phyloP scores from a whole-genome alignment of 805 yeast genomes.

The Vanderwaltozyma yarrowii region DNA sequence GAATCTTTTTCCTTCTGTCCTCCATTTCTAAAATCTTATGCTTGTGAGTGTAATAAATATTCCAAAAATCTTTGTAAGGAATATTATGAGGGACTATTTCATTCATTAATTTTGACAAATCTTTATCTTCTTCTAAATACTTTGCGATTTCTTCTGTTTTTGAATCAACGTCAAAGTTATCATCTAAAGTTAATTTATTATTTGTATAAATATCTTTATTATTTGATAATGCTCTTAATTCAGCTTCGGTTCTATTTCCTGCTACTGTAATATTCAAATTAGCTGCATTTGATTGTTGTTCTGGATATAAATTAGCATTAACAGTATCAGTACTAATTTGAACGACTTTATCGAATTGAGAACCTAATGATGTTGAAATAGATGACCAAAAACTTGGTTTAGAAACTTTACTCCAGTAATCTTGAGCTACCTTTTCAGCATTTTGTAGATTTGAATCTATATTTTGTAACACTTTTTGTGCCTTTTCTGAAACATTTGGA shows the following conservation, averaged over 20 bases:
- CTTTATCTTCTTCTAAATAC: slow-evolving; percentile 39
- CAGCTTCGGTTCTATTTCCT: slow-evolving; percentile 54
- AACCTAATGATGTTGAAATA: slow-evolving; percentile 14
- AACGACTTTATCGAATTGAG: slow-evolving; percentile 15
- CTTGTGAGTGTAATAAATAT: slow-evolving; percentile 49
- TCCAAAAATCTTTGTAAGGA: slow-evolving; percentile 62
- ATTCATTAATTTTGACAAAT: slow-evolving; percentile 46
- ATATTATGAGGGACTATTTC: slow-evolving; percentile 56
- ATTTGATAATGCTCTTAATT: slow-evolving; percentile 44
- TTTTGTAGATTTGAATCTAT: slow-evolving; percentile 66
- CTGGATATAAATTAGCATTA: slow-evolving; percentile 8
- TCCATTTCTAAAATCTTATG: slow-evolving; percentile 50
- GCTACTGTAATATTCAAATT: slow-evolving; percentile 30
- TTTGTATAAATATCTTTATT: slow-evolving; percentile 36
- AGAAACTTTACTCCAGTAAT: slow-evolving; percentile 24
- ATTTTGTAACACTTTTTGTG: slow-evolving; percentile 57
- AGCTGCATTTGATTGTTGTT: slow-evolving; percentile 22
- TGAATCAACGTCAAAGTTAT: slow-evolving; percentile 32
- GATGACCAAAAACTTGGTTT: slow-evolving; percentile 22
- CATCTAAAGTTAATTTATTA: slow-evolving; percentile 21
- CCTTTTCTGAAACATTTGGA: slow-evolving; percentile 25
- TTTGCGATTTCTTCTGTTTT: slow-evolving; percentile 42
- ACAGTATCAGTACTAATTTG: slow-evolving; percentile 5
- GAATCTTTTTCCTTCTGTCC: slow-evolving; percentile 50
- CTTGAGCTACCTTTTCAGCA: slow-evolving; percentile 62